These are phyloP conservation scores for Sporopachydermia quercuum DNA, from an alignment of 805 yeast species.

Conservation along the genomic window DNA sequence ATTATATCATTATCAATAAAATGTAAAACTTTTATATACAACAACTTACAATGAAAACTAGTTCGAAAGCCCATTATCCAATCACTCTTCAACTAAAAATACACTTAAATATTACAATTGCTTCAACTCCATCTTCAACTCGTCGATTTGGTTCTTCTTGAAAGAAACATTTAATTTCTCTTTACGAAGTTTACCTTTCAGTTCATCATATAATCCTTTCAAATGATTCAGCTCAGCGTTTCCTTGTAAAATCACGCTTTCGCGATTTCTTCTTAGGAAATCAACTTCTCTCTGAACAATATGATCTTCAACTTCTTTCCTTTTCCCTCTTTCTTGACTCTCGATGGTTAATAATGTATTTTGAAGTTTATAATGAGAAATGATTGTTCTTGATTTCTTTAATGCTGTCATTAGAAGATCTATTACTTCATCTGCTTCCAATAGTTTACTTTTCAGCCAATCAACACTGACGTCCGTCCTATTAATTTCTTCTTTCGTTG, in stretches of 20 bases:
- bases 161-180: not conserved
- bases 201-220: not conserved
- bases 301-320: not conserved
- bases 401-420: not conserved
- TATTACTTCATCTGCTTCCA: not conserved
- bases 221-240: conserved; percentile 1
- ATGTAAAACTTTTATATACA: too few species aligned
- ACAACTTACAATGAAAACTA: too few species aligned
- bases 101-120: not conserved
- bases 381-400: not conserved
- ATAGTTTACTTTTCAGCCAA: not conserved
- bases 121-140: not conserved
- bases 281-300: not conserved
- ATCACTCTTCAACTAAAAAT: too few species aligned
- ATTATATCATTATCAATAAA: too few species aligned
- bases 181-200: not conserved
- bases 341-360: not conserved
- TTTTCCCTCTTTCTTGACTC: not conserved
- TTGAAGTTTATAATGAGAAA: not conserved
- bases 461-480: not conserved
- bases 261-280: not conserved
- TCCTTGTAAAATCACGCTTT: not conserved
- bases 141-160: conserved; percentile 1
- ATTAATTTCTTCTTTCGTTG: not conserved
- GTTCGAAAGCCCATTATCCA: too few species aligned